These are phyloP conservation scores for Wickerhamomyces sp. DNA, from an alignment of 1,139 yeast species.

Conservation along the genomic window DNA sequence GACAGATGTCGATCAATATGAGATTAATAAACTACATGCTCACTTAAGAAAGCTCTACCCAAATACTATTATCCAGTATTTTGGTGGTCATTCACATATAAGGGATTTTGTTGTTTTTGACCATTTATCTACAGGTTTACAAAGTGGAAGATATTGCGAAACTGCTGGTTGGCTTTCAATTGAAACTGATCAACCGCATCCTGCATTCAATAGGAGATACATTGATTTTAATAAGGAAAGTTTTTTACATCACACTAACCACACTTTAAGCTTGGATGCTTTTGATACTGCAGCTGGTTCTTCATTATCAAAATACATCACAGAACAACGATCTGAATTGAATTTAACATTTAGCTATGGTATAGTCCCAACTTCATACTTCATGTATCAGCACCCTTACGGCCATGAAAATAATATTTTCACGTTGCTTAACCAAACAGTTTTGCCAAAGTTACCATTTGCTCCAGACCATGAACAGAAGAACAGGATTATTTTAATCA, in stretches of 20 bases:
- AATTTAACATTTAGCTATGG: slow-evolving; percentile 59
- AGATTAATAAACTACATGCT: slow-evolving; percentile 43
- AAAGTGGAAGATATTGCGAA: slow-evolving; percentile 91
- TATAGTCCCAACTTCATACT: slow-evolving; percentile 59
- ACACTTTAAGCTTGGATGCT: slow-evolving; percentile 3
- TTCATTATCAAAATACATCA: slow-evolving; percentile 42
- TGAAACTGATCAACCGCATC: slow-evolving; percentile 28
- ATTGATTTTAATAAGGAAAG: slow-evolving; percentile 77
- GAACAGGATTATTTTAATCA: slow-evolving; percentile 64
- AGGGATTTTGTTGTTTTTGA: slow-evolving; percentile 78
- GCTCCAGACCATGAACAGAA: slow-evolving; percentile 16
- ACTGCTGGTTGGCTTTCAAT: slow-evolving; percentile 85
- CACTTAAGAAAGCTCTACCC: slow-evolving; percentile 58
- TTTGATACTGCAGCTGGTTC: slow-evolving; percentile 51
- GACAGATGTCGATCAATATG: slow-evolving; percentile 48
- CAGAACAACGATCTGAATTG: slow-evolving; percentile 42
- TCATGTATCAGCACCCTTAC: slow-evolving; percentile 65
- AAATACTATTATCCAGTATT: slow-evolving; percentile 64
- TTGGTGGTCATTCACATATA: slow-evolving; percentile 95
- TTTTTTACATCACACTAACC: slow-evolving; percentile 56
- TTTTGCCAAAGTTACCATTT: slow-evolving; percentile 54
- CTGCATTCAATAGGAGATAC: slow-evolving; percentile 55
- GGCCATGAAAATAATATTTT: slow-evolving; percentile 58
- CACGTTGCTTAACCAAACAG: slow-evolving; percentile 50
- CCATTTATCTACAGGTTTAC: slow-evolving; percentile 63